A percentile compares a stretch with the other conserved stretches of the same genome.
Evolutionary conservation across 192 early-diverging fungal species (phyloP).

Genomic region (Chytriomyces confervae): DNA sequence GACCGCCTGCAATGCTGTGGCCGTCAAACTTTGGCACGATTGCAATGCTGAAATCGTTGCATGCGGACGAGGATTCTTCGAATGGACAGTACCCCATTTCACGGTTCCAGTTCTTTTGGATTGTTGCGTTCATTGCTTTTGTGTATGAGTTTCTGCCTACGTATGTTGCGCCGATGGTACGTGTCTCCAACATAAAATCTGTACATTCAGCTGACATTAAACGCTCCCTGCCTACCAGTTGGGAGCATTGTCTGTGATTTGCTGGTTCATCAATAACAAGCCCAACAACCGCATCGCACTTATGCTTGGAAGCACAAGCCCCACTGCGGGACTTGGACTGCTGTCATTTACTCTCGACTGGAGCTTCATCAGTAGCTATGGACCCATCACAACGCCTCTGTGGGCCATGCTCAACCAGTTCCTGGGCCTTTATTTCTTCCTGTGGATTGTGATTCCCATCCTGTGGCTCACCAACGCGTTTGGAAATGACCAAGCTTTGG

Average conservation of each 20-base stretch:
- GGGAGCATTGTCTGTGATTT: conserved; percentile 30
- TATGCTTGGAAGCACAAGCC: conserved; percentile 28
- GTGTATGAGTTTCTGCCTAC: conserved; percentile 31
- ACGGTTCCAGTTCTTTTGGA: conserved; percentile 47
- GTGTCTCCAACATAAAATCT: neutral
- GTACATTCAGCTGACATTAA: neutral
- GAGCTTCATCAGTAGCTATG: conserved; percentile 11
- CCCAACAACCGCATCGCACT: neutral
- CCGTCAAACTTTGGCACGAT: conserved; percentile 76
- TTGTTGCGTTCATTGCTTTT: conserved; percentile 30
- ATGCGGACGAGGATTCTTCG: conserved; percentile 70
- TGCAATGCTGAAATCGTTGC: conserved; percentile 80
- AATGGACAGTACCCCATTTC: conserved; percentile 39
- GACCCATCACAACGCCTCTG: conserved; percentile 25
- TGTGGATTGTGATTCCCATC: conserved; percentile 8
- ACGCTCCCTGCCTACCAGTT: neutral
- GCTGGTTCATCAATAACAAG: conserved; percentile 14
- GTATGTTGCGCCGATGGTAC: conserved; percentile 23
- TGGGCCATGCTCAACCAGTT: conserved; percentile 19
- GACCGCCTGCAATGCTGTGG: conserved; percentile 83
- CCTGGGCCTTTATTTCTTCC: conserved; percentile 15
- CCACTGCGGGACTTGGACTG: neutral
- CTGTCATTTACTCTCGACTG: conserved; percentile 11
- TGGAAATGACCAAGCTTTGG: neutral
- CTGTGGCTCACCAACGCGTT: conserved; percentile 10